Conservation (phyloP, 108 stramenopile genomes). For the Fistulifera pelliculosa region DNA sequence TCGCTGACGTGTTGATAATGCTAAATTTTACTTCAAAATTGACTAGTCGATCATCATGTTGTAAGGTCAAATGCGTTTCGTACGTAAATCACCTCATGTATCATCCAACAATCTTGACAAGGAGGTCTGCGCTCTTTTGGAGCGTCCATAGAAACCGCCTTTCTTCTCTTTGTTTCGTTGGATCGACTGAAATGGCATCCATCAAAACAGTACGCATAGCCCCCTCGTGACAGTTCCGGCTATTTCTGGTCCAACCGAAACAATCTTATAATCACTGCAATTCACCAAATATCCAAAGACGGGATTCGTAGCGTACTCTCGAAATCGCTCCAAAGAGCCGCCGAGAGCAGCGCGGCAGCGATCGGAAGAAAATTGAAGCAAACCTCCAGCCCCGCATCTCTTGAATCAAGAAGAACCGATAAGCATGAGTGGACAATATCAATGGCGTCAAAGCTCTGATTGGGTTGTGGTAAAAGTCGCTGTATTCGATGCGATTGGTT, state of each 20-base stretch:
- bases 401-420: constrained; percentile 31
- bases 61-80: constrained; percentile 44
- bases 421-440: constrained; percentile 51
- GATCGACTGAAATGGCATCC: constrained; percentile 17
- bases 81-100: constrained; percentile 64
- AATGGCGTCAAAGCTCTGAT: constrained; percentile 2
- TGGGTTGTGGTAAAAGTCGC: constrained; percentile 7
- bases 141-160: constrained; percentile 58
- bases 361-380: constrained; percentile 70
- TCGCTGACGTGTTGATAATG: neutral
- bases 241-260: constrained; percentile 50
- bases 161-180: neutral
- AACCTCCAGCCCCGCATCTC: constrained; percentile 43
- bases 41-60: neutral
- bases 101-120: constrained; percentile 63
- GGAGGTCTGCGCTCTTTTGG: constrained; percentile 71
- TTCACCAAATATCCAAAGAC: constrained; percentile 58
- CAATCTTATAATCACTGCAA: constrained; percentile 32
- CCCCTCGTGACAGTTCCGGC: constrained; percentile 47
- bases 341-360: constrained; percentile 60
- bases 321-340: constrained; percentile 53
- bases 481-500: constrained; percentile 1
- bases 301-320: constrained; percentile 61
- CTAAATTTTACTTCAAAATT: neutral
- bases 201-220: constrained; percentile 68